These are phyloP conservation scores for Meredithiella fracta DNA, from an alignment of 2,329 filamentous ascomycete species.

Conservation along the genomic window DNA sequence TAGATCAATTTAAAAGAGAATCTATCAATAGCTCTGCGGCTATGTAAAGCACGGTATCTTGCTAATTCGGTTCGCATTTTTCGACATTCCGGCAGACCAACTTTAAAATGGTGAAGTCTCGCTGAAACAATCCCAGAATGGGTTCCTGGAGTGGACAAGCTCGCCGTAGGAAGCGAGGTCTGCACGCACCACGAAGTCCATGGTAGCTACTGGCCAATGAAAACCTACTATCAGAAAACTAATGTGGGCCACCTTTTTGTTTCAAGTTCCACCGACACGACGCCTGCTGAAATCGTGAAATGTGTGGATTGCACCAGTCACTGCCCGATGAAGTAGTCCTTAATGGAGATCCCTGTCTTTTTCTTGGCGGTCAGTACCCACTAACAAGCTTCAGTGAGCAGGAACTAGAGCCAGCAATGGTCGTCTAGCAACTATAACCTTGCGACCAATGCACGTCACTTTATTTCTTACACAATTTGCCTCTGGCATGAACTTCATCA, in stretches of 20 bases:
- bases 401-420: not conserved
- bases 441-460: not conserved
- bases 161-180: not conserved
- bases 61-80: not conserved
- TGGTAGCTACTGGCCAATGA: not conserved
- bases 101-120: not conserved
- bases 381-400: too few relatives aligned
- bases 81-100: not conserved
- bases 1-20: too few relatives aligned
- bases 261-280: not conserved
- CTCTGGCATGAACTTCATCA: constrained; percentile 5
- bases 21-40: too few relatives aligned
- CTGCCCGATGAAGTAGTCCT: not conserved
- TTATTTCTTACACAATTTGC: constrained; percentile 5
- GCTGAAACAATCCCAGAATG: not conserved
- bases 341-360: not conserved
- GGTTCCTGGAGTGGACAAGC: not conserved
- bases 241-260: not conserved
- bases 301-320: not conserved
- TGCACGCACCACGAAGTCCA: not conserved
- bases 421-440: not conserved
- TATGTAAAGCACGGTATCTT: too few relatives aligned
- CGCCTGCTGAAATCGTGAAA: not conserved
- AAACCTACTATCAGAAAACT: not conserved
- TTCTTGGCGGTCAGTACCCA: not conserved